phyloP scores from a whole-genome alignment of 1,139 yeast species.

The Magnusiomyces tetraspermus region DNA sequence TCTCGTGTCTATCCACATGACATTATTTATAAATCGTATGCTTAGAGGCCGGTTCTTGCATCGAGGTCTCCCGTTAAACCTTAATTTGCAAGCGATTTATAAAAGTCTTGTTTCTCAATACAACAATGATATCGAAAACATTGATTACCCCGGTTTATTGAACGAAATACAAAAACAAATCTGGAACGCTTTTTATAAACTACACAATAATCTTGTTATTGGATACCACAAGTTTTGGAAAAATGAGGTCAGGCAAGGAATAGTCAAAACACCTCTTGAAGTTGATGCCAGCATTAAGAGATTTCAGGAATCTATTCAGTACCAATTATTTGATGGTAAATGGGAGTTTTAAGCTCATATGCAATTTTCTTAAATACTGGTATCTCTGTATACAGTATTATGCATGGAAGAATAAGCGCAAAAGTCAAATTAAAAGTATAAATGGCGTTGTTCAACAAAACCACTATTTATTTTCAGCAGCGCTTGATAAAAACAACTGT shows the following conservation, averaged over 20 bases:
- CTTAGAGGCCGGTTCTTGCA: slow-evolving; percentile 3
- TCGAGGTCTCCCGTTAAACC: not conserved
- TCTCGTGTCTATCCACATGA: slow-evolving; percentile 3
- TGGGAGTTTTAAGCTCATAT: slow-evolving; percentile 2
- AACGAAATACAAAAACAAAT: slow-evolving; percentile 8
- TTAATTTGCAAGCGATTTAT: not conserved
- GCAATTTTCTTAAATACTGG: too few species aligned
- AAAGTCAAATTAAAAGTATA: too few species aligned
- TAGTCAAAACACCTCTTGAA: not conserved
- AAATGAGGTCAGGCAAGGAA: slow-evolving; percentile 1
- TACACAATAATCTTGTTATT: slow-evolving; percentile 10
- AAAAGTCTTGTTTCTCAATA: not conserved
- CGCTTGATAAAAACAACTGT: too few species aligned
- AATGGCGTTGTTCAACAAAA: too few species aligned
- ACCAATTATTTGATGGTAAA: slow-evolving; percentile 13
- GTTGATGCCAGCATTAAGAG: slow-evolving; percentile 1
- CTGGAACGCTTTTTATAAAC: slow-evolving; percentile 1
- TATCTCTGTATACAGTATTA: too few species aligned
- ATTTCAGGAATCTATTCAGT: slow-evolving; percentile 15
- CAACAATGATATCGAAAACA: not conserved
- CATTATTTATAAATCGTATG: not conserved
- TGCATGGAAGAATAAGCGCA: too few species aligned
- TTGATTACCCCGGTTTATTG: not conserved
- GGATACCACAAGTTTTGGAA: slow-evolving; percentile 11
- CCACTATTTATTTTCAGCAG: too few species aligned